phyloP scores from a whole-genome alignment of 352 stramenopile species.

The Pythium utonaiense region DNA sequence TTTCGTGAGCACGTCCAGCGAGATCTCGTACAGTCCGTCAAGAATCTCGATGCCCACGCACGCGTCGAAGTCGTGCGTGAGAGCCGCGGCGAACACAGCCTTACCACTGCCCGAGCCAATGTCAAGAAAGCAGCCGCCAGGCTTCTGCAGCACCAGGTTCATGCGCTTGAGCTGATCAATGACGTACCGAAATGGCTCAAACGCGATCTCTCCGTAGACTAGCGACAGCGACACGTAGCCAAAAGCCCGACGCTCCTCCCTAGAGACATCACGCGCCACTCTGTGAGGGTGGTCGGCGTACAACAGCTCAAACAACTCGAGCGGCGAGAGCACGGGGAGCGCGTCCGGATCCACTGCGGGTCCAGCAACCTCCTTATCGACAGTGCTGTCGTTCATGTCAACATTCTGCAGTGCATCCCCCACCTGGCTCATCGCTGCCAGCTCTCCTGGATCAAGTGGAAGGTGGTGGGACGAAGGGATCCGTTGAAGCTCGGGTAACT shows the following conservation, averaged over 20 bases:
- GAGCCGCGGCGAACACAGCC: constrained; percentile 77
- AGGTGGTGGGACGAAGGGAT: no score
- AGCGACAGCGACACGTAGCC: constrained; percentile 67
- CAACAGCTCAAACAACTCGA: constrained; percentile 41
- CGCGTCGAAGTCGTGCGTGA: constrained; percentile 85
- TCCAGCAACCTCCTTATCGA: not conserved
- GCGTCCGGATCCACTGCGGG: not conserved
- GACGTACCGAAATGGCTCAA: constrained; percentile 68
- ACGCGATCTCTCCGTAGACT: constrained; percentile 89
- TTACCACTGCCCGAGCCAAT: constrained; percentile 87
- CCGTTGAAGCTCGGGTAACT: no score
- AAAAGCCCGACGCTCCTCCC: constrained; percentile 45
- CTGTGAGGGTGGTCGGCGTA: constrained; percentile 42
- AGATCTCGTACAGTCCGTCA: constrained; percentile 62
- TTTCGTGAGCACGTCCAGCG: constrained; percentile 39
- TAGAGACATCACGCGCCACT: constrained; percentile 37
- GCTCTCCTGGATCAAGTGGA: not conserved
- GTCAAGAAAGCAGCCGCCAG: constrained; percentile 81
- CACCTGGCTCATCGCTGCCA: not conserved
- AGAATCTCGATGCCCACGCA: constrained; percentile 88
- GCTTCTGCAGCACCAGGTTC: constrained; percentile 55
- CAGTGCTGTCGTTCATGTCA: not conserved
- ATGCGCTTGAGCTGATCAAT: constrained; percentile 57
- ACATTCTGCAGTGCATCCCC: not conserved
- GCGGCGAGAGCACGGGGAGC: not conserved